Percentiles rank a stretch among this genome's conserved stretches.
These are phyloP conservation scores for Lathyrus tuberosus DNA, from an alignment of 306 rosid genomes.

Conservation along the genomic window DNA sequence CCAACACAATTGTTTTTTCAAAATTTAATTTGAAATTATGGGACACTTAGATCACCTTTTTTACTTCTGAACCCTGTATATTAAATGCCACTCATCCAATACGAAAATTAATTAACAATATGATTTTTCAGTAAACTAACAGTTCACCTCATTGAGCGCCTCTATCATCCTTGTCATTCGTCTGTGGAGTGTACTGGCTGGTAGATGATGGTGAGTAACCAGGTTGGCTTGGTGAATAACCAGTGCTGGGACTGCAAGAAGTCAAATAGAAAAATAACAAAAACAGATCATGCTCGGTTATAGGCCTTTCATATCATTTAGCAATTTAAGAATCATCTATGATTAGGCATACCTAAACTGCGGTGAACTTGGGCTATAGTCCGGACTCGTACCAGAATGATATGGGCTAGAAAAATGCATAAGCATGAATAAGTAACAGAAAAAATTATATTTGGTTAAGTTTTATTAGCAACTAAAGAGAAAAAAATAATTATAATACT, in stretches of 20 bases:
- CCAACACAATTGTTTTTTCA: not conserved
- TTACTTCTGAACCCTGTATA: not conserved
- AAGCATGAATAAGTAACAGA: constrained; percentile 7
- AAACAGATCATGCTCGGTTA: constrained; percentile 26
- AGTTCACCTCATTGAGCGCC: constrained; percentile 55
- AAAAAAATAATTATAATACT: not conserved
- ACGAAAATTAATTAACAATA: not conserved
- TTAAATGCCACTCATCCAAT: constrained; percentile 3
- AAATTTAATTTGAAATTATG: constrained; percentile 1
- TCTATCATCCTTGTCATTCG: constrained; percentile 66
- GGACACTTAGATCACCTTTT: not conserved
- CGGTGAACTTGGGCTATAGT: constrained; percentile 94
- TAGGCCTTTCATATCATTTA: not conserved
- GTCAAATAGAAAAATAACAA: constrained; percentile 4
- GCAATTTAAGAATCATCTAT: constrained; percentile 3
- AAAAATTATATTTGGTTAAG: not conserved
- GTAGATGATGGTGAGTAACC: constrained; percentile 97
- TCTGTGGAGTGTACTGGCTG: constrained; percentile 94
- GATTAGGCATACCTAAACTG: constrained; percentile 64
- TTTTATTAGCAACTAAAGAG: not conserved
- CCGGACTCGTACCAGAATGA: constrained; percentile 83
- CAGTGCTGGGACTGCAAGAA: constrained; percentile 85
- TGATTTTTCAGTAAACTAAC: constrained; percentile 12
- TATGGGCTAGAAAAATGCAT: constrained; percentile 65
- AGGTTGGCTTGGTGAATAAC: constrained; percentile 98